phyloP scores from a whole-genome alignment of 495 filamentous ascomycete species.

The Parathielavia hyrcaniae region DNA sequence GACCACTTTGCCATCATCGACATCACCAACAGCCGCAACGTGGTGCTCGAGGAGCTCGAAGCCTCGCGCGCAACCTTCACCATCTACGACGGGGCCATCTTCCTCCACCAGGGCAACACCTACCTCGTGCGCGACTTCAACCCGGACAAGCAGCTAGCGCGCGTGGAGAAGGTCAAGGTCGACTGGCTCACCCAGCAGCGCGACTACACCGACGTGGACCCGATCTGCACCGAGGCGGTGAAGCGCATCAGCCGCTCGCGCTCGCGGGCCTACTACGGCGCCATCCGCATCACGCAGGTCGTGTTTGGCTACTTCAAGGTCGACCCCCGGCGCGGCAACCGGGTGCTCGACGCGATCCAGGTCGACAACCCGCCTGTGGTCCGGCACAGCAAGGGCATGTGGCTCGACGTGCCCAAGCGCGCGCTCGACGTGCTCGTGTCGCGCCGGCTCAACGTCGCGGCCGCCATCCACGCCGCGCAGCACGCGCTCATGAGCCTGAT shows the following conservation, averaged over 20 bases:
- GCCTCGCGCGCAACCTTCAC: constrained; percentile 92
- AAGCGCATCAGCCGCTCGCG: constrained; percentile 50
- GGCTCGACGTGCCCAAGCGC: constrained; percentile 79
- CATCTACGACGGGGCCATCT: constrained; percentile 95
- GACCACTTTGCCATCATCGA: constrained; percentile 91
- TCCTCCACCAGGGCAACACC: constrained; percentile 87
- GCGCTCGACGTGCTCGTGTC: constrained; percentile 74
- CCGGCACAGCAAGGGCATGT: constrained; percentile 82
- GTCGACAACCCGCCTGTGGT: constrained; percentile 91
- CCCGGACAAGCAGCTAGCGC: constrained; percentile 66
- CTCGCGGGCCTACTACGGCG: constrained; percentile 69
- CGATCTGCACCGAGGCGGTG: constrained; percentile 75
- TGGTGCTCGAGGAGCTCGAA: constrained; percentile 91
- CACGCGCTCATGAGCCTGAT: constrained; percentile 82
- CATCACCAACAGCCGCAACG: constrained; percentile 71
- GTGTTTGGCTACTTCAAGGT: constrained; percentile 97
- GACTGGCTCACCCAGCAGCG: constrained; percentile 94
- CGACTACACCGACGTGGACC: constrained; percentile 93
- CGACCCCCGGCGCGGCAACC: constrained; percentile 61
- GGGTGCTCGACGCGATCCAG: constrained; percentile 84
- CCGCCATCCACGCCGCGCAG: constrained; percentile 88
- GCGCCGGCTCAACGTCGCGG: constrained; percentile 71
- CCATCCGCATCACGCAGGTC: constrained; percentile 72
- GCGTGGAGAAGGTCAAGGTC: constrained; percentile 69
- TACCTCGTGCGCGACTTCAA: constrained; percentile 90